Evolutionary conservation across 1,139 yeast genomes (phyloP), one percentile per base, ranked within the genome.

Genomic region (Kurtzmaniella quercitrusa): DNA sequence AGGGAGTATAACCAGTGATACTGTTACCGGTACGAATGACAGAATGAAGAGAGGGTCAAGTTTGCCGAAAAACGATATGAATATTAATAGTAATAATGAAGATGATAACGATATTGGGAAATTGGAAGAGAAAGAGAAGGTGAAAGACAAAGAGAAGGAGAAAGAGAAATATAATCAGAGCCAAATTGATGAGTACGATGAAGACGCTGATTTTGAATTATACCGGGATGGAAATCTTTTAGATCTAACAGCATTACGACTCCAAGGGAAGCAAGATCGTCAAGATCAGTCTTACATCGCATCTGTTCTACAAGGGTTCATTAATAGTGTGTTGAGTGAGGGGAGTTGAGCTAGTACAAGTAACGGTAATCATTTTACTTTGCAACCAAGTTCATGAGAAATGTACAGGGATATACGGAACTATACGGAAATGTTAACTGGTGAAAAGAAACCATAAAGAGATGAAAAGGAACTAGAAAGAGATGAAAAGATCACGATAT

Each of bases 241-340:
- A 16, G 58, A 62, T 47, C 55, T 68, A 42, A 55, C 59, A 7
- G 25, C 45, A 16, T 34, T 42, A 17, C 21, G 39, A 42, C 58
- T 63, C 27, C 27, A 46, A 60, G 15, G 46, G 56, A 18, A 52
- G 49, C 34, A 51, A 2, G 41, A 41, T n/a, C 36, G 37, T 10
- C 40, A 38, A 23, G 67, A 63, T 46, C 58, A 63, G 14, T 58
- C 69, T 16, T 68, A 65, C 40, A 60, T 70, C 19, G 59, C 72
- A 3, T 55, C 63, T n/a, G 60, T 70, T 41, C 65, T 72, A 51
- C 77, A 71, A 51, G 65, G 57, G 43, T 70, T 71, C 46, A 63
- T 72, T 36, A 71, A 70, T 51, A 62, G 59, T 49, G 60, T 41
- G 10, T 40, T 38, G 46, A 41, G 40, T 12, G 46, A 43, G n/a